Base-by-base conservation (phyloP, 306 rosid species). In the Psophocarpus tetragonolobus region DNA sequence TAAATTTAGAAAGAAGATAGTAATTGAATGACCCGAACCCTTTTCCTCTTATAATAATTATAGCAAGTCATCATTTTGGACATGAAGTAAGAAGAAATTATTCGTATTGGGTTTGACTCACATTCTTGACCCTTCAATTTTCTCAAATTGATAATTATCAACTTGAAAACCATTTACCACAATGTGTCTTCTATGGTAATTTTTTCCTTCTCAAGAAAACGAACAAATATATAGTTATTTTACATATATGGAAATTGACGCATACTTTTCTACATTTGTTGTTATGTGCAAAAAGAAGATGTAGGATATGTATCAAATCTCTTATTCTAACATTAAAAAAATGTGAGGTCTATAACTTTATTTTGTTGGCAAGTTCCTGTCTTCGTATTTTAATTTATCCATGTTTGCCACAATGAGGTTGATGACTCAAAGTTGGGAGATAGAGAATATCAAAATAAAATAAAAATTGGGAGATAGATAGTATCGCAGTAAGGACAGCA, bases 61-160 rank as follows among this genome's bases (percentile, higher is more conserved):
- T 63, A 51, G 79, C 24, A 72, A 81, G 61, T 35, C 50, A 57
- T 73, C 61, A 83, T 81, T 80, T 64, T 64, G 50, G 61, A 53
- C 68, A 64, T 64, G n/a, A 65, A 65, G 18, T 50, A 44, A 14
- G 44, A 38, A 27, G 68, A 24, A 50, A 50, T 70, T 79, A 70
- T 64, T 50, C 15, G 69, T 8, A 7, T 39, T 41, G 3, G 3
- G 44, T 66, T 61, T 62, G 38, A 45, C 51, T 58, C 54, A 47
- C 27, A n/a, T 53, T 8, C 32, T 77, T 69, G 30, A 78, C 68
- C 68, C 24, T 45, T 60, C 9, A 15, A 14, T 10, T 35, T 48
- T 71, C 64, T 51, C 27, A 45, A 27, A 23, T 7, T 73, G 27
- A n/a, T 72, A 36, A 73, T 53, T 47, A 44, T 60, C 56, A 74